phyloP scores from a whole-genome alignment of 2,329 filamentous ascomycete genomes.

The Diaporthe batatas region DNA sequence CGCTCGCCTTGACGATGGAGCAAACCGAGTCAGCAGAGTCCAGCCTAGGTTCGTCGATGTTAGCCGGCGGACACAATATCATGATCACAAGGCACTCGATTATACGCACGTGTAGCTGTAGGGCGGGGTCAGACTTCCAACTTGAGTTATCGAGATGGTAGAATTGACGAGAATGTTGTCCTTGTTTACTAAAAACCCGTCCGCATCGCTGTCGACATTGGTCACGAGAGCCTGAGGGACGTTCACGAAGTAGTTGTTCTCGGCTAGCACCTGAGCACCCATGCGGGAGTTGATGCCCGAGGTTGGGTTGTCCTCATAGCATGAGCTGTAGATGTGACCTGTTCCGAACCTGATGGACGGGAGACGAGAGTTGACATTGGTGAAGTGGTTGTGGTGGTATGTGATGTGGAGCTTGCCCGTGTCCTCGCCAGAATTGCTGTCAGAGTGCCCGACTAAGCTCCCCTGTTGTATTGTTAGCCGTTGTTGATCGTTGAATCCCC shows the following conservation, averaged over 20 bases:
- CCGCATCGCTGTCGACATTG: conserved; percentile 59
- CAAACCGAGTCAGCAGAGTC: conserved; percentile 37
- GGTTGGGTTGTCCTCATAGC: conserved; percentile 58
- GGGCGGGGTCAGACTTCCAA: conserved; percentile 50
- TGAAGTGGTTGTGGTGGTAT: conserved; percentile 65
- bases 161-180: conserved; percentile 60
- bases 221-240: conserved; percentile 57
- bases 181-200: conserved; percentile 58
- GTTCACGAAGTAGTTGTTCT: conserved; percentile 63
- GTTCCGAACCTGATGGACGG: conserved; percentile 64
- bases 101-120: conserved; percentile 54
- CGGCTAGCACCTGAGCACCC: conserved; percentile 65
- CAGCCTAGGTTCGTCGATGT: background rate
- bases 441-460: conserved; percentile 71
- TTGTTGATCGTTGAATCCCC: background rate
- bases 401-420: conserved; percentile 60
- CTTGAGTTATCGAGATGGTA: conserved; percentile 52
- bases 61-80: background rate
- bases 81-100: background rate
- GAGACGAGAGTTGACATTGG: conserved; percentile 59
- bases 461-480: conserved; percentile 15
- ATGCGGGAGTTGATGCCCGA: conserved; percentile 67
- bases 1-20: conserved; percentile 23
- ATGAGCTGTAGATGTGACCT: conserved; percentile 62
- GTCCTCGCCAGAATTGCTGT: conserved; percentile 63